A percentile compares a stretch with the other conserved stretches of the same genome.
phyloP scores from a whole-genome alignment of 495 filamentous ascomycete genomes.

The Aspergillus biplanus region DNA sequence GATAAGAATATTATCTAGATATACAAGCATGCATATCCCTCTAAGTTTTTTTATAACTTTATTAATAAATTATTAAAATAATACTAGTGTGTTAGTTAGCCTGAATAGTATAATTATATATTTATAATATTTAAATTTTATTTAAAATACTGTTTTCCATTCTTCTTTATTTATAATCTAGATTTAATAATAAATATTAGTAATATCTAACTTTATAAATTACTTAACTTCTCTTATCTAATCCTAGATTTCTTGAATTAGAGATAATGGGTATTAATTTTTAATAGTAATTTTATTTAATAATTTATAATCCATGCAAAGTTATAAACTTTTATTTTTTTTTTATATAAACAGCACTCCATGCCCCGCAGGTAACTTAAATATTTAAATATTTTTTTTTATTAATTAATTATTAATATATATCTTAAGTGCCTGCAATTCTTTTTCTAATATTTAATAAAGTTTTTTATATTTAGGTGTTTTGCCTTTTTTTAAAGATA shows the following conservation, averaged over 20 bases:
- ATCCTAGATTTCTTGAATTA: too few species aligned
- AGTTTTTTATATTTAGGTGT: background rate
- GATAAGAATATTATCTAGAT: background rate
- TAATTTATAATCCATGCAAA: background rate
- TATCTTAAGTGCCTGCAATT: background rate
- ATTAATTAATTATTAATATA: constrained; percentile 1
- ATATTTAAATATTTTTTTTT: background rate
- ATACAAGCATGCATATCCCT: background rate
- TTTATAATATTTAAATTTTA: background rate
- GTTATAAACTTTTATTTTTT: background rate
- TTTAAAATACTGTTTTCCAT: background rate
- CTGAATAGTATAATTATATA: background rate
- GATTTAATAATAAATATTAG: background rate
- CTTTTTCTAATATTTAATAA: constrained; percentile 2
- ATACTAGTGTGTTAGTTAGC: background rate
- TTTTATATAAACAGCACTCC: background rate
- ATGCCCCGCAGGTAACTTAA: background rate
- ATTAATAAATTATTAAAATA: too few species aligned
- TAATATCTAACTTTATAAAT: too few species aligned
- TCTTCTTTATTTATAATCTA: background rate
- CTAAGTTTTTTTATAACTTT: too few species aligned
- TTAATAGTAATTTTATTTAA: background rate
- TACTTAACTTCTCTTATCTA: too few species aligned
- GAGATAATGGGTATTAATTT: too few species aligned
- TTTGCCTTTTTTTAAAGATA: background rate